Evolutionary conservation across 306 rosid genomes (phyloP), one percentile per base, ranked within the genome.

Genomic region (Dryas drummondii): DNA sequence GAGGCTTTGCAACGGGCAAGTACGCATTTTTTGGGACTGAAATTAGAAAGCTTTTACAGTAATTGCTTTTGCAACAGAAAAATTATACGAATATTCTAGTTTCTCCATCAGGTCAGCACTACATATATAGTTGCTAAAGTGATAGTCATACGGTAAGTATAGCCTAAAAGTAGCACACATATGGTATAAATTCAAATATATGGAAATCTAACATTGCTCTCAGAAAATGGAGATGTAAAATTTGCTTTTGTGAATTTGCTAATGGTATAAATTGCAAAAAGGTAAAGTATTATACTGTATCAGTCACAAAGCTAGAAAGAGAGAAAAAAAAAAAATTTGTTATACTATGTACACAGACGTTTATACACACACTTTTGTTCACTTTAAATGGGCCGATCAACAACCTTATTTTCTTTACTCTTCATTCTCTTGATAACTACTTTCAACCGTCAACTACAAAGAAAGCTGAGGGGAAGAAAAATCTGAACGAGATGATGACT

Each of bases 381-480:
- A 32, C 53, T 27, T 2, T 72, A 4, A 4, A 27, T 48, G 58
- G 27, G 68, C 58, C 7, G 32, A 73, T 73, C 59, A 48, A 42
- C 68, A 22, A 12, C 54, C 5, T 73, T 73, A 73, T 47, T 73
- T 48, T 73, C 58, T 73, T 5, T 27, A 73, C n/a, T 59, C 47
- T 46, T 45, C 61, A 8, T 17, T 58, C 12, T 10, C 22, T 55
- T 8, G 15, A 15, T 58, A 37, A 46, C 57, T 58, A 58, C 67
- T 26, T 19, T 72, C 76, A 58, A 71, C 66, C 5, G 76, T 46
- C 76, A 57, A 57, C 67, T 46, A 45, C 76, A 4, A 72, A 46
- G 26, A 64, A 57, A 26, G 67, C 67, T 46, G 66, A 6, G 0
- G 16, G 53, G 46, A 16, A 57, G 7, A 72, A 45, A 26, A 1